Base-by-base conservation (phyloP, 140 eudicot species). In the Oenanthe javanica region DNA sequence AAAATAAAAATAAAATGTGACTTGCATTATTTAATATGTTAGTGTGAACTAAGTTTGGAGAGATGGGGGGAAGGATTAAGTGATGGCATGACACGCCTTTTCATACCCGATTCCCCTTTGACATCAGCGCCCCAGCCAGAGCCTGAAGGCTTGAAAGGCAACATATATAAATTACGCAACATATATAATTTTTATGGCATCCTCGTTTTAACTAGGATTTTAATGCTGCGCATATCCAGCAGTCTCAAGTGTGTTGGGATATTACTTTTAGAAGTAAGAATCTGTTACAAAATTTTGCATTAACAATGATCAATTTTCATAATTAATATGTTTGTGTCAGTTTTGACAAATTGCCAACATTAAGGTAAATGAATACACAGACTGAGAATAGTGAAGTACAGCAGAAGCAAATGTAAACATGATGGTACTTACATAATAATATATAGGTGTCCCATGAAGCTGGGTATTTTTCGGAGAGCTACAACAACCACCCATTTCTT, bases 401-500 rank as follows among this genome's bases (percentile, higher is more conserved):
- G n/a, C 40, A 5, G 64, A 75, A 78, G 61, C 11, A 25, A 51
- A 81, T 49, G 43, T 9, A 71, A 40, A 48, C 74, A 6, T 48
- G 70, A 76, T 75, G 55, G 72, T 78, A 86, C 93, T 75, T 70
- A 90, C 97, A 85, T 90, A 92, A 82, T 88, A 87, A 84, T 88
- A 90, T 57, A 90, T 85, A 3, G 91, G 95, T 18, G 93, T 83
- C 77, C 97, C 97, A 61, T 90, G 93, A 54, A 87, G 80, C 81
- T 84, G 95, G 71, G 80, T 82, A 64, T 84, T 92, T 45, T 88
- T 85, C 40, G 91, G 79, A 52, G 97, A 92, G 85, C 95, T 86
- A 82, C 97, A 92, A 77, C 97, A 87, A 79, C 90, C 95, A 64
- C 95, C 97, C 97, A 92, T 92, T 83, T 40, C 80, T 48, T 69